A percentile compares a stretch with the other conserved stretches of the same genome.
Conservation (phyloP, 257 asterid species). For the Linderniella brevidens region DNA sequence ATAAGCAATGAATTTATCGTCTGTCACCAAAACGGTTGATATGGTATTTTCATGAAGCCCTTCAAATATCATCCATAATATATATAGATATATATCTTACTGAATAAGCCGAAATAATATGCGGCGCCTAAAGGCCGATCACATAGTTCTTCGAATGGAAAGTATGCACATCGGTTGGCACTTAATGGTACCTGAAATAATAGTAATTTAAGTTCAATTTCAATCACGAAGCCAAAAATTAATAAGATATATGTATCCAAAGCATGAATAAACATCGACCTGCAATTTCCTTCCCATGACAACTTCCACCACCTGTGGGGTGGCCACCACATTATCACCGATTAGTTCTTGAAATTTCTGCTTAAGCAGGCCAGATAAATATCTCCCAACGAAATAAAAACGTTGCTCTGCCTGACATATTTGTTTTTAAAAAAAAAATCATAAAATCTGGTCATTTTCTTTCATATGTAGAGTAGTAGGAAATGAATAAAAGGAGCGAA, state of each 20-base stretch:
- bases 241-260: background rate
- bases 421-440: slow-evolving; percentile 9
- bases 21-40: too few species aligned
- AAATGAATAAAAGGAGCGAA: too few species aligned
- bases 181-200: slow-evolving; percentile 56
- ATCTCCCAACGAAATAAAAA: slow-evolving; percentile 46
- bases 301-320: slow-evolving; percentile 72
- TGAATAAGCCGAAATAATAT: slow-evolving; percentile 72
- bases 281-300: slow-evolving; percentile 87
- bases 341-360: slow-evolving; percentile 54
- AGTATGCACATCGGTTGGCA: slow-evolving; percentile 79
- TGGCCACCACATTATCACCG: slow-evolving; percentile 34
- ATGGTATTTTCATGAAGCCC: too few species aligned
- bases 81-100: slow-evolving; percentile 25
- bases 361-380: slow-evolving; percentile 39
- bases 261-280: slow-evolving; percentile 30
- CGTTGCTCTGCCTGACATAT: slow-evolving; percentile 58
- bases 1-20: background rate
- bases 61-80: too few species aligned
- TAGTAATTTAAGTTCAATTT: slow-evolving; percentile 4
- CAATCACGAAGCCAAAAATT: background rate
- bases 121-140: slow-evolving; percentile 98
- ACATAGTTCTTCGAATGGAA: slow-evolving; percentile 76
- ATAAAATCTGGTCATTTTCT: background rate
- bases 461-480: too few species aligned